Evolutionary conservation across 129 eudicot species (phyloP).

Genomic region (Saposhnikovia divaricata): DNA sequence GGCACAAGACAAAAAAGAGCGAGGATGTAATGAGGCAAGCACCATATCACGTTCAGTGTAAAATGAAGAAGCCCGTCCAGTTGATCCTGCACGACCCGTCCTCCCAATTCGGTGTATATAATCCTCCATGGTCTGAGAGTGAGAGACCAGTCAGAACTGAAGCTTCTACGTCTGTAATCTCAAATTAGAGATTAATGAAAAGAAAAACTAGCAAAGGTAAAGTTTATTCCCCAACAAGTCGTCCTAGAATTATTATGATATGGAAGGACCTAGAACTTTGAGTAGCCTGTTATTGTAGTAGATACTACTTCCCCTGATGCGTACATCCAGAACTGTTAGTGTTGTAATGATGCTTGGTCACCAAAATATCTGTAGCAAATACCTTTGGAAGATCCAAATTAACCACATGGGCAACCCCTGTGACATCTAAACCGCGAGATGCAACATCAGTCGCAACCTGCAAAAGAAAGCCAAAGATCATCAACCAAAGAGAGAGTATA

Average conservation of each 20-base stretch:
- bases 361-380: background rate
- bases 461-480: slow-evolving; percentile 14
- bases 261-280: background rate
- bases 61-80: slow-evolving; percentile 79
- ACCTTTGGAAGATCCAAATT: slow-evolving; percentile 92
- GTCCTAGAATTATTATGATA: background rate
- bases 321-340: background rate
- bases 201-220: background rate
- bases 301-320: background rate
- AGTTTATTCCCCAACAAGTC: background rate
- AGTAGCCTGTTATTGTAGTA: background rate
- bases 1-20: background rate
- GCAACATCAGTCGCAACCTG: slow-evolving; percentile 96
- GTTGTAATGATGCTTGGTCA: background rate
- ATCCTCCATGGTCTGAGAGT: slow-evolving; percentile 69
- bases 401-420: slow-evolving; percentile 85
- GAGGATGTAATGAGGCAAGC: background rate
- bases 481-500: slow-evolving; percentile 1
- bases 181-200: background rate
- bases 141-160: slow-evolving; percentile 12
- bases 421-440: slow-evolving; percentile 81
- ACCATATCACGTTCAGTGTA: slow-evolving; percentile 79
- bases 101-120: slow-evolving; percentile 86
- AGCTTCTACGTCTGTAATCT: background rate
- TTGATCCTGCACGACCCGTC: slow-evolving; percentile 90